Conservation (phyloP, 176 grass and related monocot genomes). For the Secale cereale region DNA sequence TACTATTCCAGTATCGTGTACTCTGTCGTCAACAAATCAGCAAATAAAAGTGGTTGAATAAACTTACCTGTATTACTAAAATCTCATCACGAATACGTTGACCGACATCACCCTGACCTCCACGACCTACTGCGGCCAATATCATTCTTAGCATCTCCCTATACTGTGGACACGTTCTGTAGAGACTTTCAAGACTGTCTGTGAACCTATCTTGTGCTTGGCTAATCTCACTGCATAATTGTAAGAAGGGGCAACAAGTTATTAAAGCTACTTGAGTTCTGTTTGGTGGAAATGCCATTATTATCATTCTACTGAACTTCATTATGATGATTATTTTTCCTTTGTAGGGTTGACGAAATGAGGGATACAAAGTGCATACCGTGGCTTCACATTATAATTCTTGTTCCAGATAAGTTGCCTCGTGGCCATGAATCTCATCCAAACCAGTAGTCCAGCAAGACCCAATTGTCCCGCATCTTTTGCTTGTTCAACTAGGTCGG, state of each 20-base stretch:
- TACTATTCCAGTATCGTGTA: not conserved
- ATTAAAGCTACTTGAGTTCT: not conserved
- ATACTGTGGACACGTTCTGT: constrained; percentile 62
- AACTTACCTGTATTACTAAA: constrained; percentile 83
- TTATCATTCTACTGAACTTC: not conserved
- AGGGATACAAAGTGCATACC: constrained; percentile 44
- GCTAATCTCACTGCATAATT: constrained; percentile 90
- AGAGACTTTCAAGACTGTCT: constrained; percentile 75
- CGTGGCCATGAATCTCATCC: constrained; percentile 91
- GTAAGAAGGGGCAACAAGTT: not conserved
- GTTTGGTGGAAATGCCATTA: not conserved
- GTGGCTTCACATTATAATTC: constrained; percentile 98
- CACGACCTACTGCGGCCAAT: constrained; percentile 77
- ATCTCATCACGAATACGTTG: constrained; percentile 99
- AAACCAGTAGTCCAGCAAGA: constrained; percentile 82
- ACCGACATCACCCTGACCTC: constrained; percentile 94
- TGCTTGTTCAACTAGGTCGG: constrained; percentile 71
- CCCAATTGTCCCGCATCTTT: constrained; percentile 59
- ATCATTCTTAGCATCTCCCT: constrained; percentile 81
- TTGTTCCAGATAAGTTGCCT: constrained; percentile 95
- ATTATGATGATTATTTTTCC: not conserved
- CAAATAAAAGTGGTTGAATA: constrained; percentile 6
- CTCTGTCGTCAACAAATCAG: not conserved
- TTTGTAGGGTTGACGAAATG: not conserved
- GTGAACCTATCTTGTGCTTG: constrained; percentile 90